Percentiles rank a stretch among this genome's conserved stretches.
Conservation (phyloP, 306 rosid genomes). For the Dryas octopetala region DNA sequence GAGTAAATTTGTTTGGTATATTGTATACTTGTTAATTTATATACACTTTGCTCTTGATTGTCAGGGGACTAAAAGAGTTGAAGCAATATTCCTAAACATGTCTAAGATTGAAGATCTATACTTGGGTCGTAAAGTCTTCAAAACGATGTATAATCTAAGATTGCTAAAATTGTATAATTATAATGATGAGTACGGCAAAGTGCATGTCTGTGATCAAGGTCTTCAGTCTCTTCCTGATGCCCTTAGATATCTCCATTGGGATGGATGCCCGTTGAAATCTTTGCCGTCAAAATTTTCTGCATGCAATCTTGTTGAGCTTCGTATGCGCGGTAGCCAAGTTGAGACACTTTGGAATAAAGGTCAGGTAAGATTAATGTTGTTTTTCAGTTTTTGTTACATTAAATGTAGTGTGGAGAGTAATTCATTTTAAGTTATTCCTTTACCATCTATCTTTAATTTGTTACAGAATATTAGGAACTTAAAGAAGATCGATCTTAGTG, state of each 20-base stretch:
- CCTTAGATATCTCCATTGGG: background rate
- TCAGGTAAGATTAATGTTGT: background rate
- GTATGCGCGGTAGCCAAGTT: rapidly evolving
- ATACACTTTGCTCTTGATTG: background rate
- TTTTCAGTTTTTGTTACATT: background rate
- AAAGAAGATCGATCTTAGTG: background rate
- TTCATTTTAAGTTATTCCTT: background rate
- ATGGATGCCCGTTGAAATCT: background rate
- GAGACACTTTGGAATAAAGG: background rate
- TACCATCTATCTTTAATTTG: background rate
- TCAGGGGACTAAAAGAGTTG: background rate
- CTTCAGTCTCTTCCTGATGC: background rate
- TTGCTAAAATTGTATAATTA: background rate
- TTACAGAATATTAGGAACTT: conserved; percentile 9
- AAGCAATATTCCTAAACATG: background rate
- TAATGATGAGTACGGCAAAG: background rate
- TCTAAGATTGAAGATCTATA: background rate
- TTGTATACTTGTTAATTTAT: background rate
- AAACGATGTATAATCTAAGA: background rate
- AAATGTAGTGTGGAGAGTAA: background rate
- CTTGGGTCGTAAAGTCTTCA: background rate
- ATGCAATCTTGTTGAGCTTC: background rate
- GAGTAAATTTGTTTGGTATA: background rate
- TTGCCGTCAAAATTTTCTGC: background rate
- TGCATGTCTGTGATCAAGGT: too few species aligned